Evolutionary conservation across 331 rosid species (phyloP).

Genomic region (Malus hybrid): DNA sequence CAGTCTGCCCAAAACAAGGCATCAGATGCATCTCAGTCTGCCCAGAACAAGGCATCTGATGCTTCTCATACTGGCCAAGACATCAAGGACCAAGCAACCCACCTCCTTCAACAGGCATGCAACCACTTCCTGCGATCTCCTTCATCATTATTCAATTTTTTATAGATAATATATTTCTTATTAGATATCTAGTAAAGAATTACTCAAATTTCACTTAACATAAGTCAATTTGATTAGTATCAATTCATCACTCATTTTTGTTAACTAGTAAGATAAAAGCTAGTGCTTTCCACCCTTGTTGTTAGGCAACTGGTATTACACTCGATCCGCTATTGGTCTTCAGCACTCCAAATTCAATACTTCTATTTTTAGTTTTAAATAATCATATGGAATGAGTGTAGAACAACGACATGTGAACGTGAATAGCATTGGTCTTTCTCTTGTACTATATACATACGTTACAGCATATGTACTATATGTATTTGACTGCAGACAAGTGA

Average conservation of each 20-base stretch:
- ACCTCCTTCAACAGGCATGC: conserved; percentile 43
- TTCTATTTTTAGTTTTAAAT: not conserved
- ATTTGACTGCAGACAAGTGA: conserved; percentile 27
- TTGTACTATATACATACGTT: not conserved
- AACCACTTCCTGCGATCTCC: not conserved
- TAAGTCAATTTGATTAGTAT: not conserved
- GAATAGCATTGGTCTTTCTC: not conserved
- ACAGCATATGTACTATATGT: not conserved
- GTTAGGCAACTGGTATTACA: not conserved
- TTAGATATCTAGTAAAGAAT: not conserved
- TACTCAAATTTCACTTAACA: not conserved
- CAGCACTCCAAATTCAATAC: not conserved
- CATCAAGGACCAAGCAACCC: conserved; percentile 34
- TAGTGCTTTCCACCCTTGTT: not conserved
- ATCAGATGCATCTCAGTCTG: not conserved
- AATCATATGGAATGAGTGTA: not conserved
- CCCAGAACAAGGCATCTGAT: conserved; percentile 5
- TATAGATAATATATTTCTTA: not conserved
- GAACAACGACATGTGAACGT: not conserved
- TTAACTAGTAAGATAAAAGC: not conserved
- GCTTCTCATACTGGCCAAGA: not conserved
- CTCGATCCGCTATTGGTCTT: not conserved
- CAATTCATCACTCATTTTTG: not conserved
- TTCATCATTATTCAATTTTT: not conserved
- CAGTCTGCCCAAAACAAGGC: conserved; percentile 16